Percentiles rank a stretch among this genome's conserved stretches.
Evolutionary conservation across 2,329 filamentous ascomycete species (phyloP).

Genomic region (Aspergillus puulaauensis): DNA sequence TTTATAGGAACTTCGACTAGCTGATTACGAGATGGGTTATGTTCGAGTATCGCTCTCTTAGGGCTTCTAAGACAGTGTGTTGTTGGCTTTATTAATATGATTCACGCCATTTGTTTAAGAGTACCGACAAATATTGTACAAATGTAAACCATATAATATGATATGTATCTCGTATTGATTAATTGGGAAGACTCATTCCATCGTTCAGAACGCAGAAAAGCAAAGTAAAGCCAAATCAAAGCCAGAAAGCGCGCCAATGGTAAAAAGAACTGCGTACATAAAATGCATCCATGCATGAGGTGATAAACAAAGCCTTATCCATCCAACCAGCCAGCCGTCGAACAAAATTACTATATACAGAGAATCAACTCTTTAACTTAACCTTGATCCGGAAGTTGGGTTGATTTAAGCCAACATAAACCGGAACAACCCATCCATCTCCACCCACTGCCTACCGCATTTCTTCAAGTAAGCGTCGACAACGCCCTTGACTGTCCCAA

Average conservation of each 20-base stretch:
- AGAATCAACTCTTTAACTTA: slow-evolving; percentile 7
- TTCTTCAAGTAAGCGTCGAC: slow-evolving; percentile 85
- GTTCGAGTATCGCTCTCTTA: too few species aligned
- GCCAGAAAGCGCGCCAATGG: neutral
- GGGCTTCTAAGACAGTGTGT: too few species aligned
- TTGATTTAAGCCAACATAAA: slow-evolving; percentile 47
- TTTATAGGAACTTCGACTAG: too few species aligned
- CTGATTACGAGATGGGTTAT: too few species aligned
- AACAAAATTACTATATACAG: slow-evolving; percentile 35
- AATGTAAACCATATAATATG: neutral
- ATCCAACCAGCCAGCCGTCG: slow-evolving; percentile 28
- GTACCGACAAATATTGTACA: neutral
- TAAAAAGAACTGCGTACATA: neutral
- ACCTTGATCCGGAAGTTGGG: neutral
- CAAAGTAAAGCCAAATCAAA: neutral
- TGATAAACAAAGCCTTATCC: neutral
- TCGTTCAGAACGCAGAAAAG: neutral
- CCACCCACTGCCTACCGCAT: slow-evolving; percentile 88
- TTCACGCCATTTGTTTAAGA: neutral
- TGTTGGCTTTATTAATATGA: too few species aligned
- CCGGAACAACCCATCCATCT: slow-evolving; percentile 84
- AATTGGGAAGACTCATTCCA: neutral
- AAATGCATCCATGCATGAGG: neutral
- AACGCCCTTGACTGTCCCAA: slow-evolving; percentile 71
- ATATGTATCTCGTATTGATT: neutral